A percentile compares a stretch with the other conserved stretches of the same genome.
Evolutionary conservation across 495 filamentous ascomycete species (phyloP).

Genomic region (Parathielavia appendiculata): DNA sequence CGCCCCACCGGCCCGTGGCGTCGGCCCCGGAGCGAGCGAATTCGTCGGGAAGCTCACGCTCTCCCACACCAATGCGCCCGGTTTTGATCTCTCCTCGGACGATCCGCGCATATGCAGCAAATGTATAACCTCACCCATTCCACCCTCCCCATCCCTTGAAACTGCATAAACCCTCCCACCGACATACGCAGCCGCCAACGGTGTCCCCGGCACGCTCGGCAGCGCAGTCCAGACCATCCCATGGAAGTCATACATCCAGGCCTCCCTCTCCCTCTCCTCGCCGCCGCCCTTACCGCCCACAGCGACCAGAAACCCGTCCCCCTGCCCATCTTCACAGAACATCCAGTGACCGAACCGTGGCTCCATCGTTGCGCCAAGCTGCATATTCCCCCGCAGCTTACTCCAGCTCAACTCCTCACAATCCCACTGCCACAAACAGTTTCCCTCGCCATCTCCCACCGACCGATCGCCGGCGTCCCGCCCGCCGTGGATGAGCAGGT

Average conservation of each 20-base stretch:
- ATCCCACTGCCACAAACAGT: constrained; percentile 46
- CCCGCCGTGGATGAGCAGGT: constrained; percentile 46
- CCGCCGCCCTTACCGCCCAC: constrained; percentile 33
- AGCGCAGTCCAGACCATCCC: constrained; percentile 42
- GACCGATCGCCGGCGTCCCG: constrained; percentile 29
- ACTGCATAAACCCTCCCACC: constrained; percentile 45
- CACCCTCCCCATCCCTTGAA: constrained; percentile 18
- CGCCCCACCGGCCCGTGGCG: constrained; percentile 39
- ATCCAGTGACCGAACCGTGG: constrained; percentile 26
- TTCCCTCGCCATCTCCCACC: constrained; percentile 36
- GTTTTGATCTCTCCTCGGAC: constrained; percentile 29
- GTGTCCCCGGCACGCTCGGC: constrained; percentile 32
- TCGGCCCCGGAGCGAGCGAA: constrained; percentile 43
- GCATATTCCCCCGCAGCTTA: constrained; percentile 19
- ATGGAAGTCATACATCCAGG: constrained; percentile 45
- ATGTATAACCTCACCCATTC: constrained; percentile 40
- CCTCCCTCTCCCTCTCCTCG: constrained; percentile 27
- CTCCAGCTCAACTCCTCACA: constrained; percentile 37
- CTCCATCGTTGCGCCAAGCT: constrained; percentile 21
- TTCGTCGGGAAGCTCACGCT: constrained; percentile 44
- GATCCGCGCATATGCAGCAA: constrained; percentile 35
- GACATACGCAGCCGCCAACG: constrained; percentile 36
- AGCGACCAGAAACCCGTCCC: constrained; percentile 43
- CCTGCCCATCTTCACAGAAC: constrained; percentile 22
- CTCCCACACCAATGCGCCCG: constrained; percentile 35